Percentiles rank a stretch among this genome's conserved stretches.
phyloP scores from a whole-genome alignment of 768 basidiomycete genomes.

The Hydnum rufescens region DNA sequence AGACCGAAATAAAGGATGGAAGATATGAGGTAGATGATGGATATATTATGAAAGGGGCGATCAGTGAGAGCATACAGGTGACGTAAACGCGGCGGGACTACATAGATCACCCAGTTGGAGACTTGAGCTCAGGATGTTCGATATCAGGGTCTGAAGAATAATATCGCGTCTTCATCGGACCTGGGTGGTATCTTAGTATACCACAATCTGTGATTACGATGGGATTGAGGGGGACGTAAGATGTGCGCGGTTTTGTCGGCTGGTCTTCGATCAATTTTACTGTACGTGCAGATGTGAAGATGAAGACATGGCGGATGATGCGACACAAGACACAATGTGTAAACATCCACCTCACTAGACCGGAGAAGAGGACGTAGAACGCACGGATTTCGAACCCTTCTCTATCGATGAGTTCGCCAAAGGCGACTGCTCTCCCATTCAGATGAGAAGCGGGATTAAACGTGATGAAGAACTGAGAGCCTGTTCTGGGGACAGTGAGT shows the following conservation, averaged over 20 bases:
- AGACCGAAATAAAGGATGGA: no score
- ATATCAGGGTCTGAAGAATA: background rate
- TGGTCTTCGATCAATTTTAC: background rate
- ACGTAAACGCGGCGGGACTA: no score
- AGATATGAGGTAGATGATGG: no score
- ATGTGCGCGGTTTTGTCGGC: background rate
- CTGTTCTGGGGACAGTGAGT: background rate
- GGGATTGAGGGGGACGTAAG: conserved; percentile 49
- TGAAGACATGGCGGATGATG: no score
- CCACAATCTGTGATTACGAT: conserved; percentile 67
- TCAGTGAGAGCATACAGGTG: no score
- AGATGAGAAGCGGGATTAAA: conserved; percentile 40
- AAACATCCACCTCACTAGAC: no score
- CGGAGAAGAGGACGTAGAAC: no score
- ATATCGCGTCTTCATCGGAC: background rate
- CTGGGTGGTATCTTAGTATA: conserved; percentile 23
- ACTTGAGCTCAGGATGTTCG: no score
- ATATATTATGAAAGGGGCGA: no score
- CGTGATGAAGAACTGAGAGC: conserved; percentile 12
- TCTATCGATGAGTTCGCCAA: conserved; percentile 60
- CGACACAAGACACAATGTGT: no score
- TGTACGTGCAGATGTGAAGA: no score
- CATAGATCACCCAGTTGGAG: no score
- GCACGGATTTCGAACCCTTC: conserved; percentile 54
- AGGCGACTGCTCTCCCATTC: conserved; percentile 68